These are phyloP conservation scores for Golovinomyces cichoracearum DNA, from an alignment of 2,329 filamentous ascomycete species.

Conservation along the genomic window DNA sequence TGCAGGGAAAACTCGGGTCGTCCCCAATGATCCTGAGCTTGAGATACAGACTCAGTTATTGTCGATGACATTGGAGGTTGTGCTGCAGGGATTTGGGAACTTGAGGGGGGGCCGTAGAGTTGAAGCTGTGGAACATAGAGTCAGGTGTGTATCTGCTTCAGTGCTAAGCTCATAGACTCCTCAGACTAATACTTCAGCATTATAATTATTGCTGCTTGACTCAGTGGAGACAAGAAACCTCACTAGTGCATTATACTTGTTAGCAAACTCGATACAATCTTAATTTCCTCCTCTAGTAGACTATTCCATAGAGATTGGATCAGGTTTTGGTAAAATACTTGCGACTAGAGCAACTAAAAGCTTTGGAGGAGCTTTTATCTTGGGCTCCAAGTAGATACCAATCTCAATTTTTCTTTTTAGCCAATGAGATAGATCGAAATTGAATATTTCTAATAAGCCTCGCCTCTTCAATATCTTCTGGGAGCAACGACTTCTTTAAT, in stretches of 20 bases:
- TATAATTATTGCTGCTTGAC: neutral
- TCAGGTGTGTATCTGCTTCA: neutral
- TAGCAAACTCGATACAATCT: too few relatives aligned
- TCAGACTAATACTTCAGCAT: neutral
- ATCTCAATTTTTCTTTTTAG: neutral
- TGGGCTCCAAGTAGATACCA: neutral
- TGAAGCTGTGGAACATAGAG: neutral
- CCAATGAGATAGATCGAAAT: neutral
- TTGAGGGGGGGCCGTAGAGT: neutral
- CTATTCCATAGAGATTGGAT: neutral
- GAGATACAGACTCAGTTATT: neutral
- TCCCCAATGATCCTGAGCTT: neutral
- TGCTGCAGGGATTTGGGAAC: neutral
- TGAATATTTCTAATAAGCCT: neutral
- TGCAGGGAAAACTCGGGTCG: neutral
- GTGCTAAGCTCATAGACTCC: too few relatives aligned
- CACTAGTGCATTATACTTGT: too few relatives aligned
- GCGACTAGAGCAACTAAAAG: neutral
- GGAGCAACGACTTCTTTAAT: neutral
- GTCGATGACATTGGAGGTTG: neutral
- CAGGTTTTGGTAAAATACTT: neutral
- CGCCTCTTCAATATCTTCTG: neutral
- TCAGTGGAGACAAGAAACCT: neutral
- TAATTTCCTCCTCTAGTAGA: too few relatives aligned
- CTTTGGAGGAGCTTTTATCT: neutral